Percentiles rank a stretch among this genome's conserved stretches.
phyloP scores from a whole-genome alignment of 2,329 filamentous ascomycete species.

The Aspergillus ochraceoroseus region DNA sequence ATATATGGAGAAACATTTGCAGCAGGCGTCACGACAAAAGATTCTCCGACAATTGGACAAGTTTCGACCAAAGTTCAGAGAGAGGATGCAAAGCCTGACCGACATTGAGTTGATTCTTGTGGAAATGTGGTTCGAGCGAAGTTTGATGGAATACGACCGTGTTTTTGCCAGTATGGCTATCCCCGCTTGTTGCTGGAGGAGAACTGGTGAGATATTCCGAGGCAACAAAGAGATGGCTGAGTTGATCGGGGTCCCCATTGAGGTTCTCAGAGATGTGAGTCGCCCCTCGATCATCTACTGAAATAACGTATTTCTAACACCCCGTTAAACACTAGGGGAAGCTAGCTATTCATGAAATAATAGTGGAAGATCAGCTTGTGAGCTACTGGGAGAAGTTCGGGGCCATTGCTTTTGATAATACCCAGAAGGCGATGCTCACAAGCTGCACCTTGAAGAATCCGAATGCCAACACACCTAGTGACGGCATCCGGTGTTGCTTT shows the following conservation, averaged over 20 bases:
- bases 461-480: slow-evolving; percentile 59
- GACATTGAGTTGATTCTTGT: slow-evolving; percentile 93
- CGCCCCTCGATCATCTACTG: background rate
- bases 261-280: slow-evolving; percentile 82
- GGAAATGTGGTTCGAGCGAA: slow-evolving; percentile 98
- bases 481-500: slow-evolving; percentile 87
- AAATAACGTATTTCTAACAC: slow-evolving; percentile 6
- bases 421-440: slow-evolving; percentile 90
- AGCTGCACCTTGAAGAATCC: slow-evolving; percentile 87
- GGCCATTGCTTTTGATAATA: slow-evolving; percentile 90
- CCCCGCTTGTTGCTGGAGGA: slow-evolving; percentile 92
- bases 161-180: slow-evolving; percentile 99
- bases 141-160: slow-evolving; percentile 94
- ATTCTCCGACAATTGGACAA: slow-evolving; percentile 86
- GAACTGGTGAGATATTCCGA: slow-evolving; percentile 94
- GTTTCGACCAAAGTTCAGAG: slow-evolving; percentile 91
- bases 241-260: slow-evolving; percentile 86
- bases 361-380: slow-evolving; percentile 90
- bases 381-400: slow-evolving; percentile 99
- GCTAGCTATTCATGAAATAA: slow-evolving; percentile 89
- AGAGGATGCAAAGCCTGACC: slow-evolving; percentile 85
- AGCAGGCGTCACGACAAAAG: slow-evolving; percentile 76
- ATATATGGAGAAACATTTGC: slow-evolving; percentile 88
- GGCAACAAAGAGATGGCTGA: slow-evolving; percentile 99
- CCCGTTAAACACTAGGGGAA: slow-evolving; percentile 61